These are phyloP conservation scores for Blastobotrys persicus DNA, from an alignment of 1,139 yeast species.

Conservation along the genomic window DNA sequence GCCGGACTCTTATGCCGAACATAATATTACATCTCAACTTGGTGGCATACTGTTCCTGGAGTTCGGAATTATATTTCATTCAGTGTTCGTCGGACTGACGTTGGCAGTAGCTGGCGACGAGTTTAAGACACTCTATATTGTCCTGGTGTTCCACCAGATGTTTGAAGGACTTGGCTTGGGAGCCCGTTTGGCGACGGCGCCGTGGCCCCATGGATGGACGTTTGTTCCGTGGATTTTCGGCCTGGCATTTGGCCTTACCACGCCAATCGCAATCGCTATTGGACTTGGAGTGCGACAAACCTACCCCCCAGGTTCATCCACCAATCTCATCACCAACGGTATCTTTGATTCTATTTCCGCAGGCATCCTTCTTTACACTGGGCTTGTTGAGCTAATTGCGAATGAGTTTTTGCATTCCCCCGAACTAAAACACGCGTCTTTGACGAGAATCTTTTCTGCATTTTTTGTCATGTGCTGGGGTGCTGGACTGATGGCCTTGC, in stretches of 20 bases:
- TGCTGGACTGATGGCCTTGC: conserved; percentile 78
- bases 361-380: conserved; percentile 82
- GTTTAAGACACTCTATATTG: conserved; percentile 72
- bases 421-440: conserved; percentile 31
- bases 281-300: conserved; percentile 78
- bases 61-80: conserved; percentile 79
- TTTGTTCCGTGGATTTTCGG: conserved; percentile 61
- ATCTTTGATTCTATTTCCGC: conserved; percentile 79
- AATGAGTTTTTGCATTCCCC: conserved; percentile 69
- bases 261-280: conserved; percentile 82
- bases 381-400: conserved; percentile 83
- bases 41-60: conserved; percentile 64
- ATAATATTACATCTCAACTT: conserved; percentile 37
- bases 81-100: conserved; percentile 73
- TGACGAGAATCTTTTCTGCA: conserved; percentile 41
- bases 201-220: conserved; percentile 55
- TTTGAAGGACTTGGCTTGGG: conserved; percentile 94
- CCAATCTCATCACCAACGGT: conserved; percentile 70
- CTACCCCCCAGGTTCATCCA: conserved; percentile 56
- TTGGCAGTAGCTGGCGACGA: conserved; percentile 73
- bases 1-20: conserved; percentile 8
- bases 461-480: conserved; percentile 54
- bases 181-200: conserved; percentile 70
- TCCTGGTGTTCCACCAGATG: conserved; percentile 83
- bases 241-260: conserved; percentile 61